Evolutionary conservation across 345 rosid species (phyloP), one percentile per base, ranked within the genome.

Genomic region (Turnera subulata): DNA sequence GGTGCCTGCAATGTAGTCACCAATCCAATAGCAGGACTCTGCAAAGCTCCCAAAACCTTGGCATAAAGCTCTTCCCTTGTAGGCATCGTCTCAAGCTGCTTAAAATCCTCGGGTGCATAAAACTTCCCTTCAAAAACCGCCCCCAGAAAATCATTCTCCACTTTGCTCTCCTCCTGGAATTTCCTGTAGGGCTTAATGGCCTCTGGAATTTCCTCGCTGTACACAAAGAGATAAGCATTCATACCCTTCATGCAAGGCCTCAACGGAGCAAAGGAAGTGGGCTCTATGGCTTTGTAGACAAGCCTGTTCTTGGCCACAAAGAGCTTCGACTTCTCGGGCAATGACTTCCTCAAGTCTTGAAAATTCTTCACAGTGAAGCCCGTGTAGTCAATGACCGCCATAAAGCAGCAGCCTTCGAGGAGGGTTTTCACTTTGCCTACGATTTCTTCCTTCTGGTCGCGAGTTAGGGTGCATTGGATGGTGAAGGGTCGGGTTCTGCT

Each of bases 151-250:
- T 93, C 99, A 52, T 86, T 71, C 22, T 86, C 90, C 48, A 86
- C 67, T 69, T 84, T 89, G 46, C 73, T 77, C 59, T 85, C 99
- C 67, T 77, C 86, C 64, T 83, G 88, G 50, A 93, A 93, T 16
- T 35, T 60, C 74, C 96, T 72, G 67, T 84, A 93, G 1, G 99
- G 99, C 67, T 83, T 86, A 32, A 93, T 64, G 0, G 96, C 86
- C 15, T 81, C 80, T 0, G 96, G 97, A 37, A 93, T 86, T 64
- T 89, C 99, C 63, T 93, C 99, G 8, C 67, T 76, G 56, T 87
- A 97, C 9, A 89, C 97, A 46, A 93, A 93, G 20, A 89, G 84
- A 94, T 96, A 93, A 25, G 82, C 97, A 44, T 93, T 93, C 99
- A 89, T 93, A 7, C 99, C 99, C 51, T 66, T 86, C 99, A 92